These are phyloP conservation scores for Musa schizocarpa DNA, from an alignment of 176 grass and related monocot species.

Conservation along the genomic window DNA sequence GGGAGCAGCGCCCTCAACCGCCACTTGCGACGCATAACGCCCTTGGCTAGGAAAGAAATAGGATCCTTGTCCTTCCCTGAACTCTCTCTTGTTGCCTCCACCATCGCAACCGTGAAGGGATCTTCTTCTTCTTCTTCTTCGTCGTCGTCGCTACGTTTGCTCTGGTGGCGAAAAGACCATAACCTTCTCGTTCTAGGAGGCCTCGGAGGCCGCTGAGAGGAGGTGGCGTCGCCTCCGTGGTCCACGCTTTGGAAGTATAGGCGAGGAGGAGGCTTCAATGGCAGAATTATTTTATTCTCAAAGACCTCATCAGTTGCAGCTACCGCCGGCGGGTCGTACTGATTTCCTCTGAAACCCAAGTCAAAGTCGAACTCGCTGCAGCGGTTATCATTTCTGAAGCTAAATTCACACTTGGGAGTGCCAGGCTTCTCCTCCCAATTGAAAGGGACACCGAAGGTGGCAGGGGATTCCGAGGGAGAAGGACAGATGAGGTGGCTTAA, in stretches of 20 bases:
- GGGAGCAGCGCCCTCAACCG: slow-evolving; percentile 63
- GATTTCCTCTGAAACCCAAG: slow-evolving; percentile 59
- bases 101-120: slow-evolving; percentile 65
- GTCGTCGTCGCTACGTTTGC: neutral
- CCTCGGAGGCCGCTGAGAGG: slow-evolving; percentile 41
- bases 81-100: slow-evolving; percentile 37
- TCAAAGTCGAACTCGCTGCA: slow-evolving; percentile 8
- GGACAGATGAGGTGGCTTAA: slow-evolving; percentile 24
- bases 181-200: slow-evolving; percentile 32
- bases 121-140: slow-evolving; percentile 52
- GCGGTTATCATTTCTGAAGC: neutral
- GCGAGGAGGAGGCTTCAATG: slow-evolving; percentile 59
- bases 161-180: slow-evolving; percentile 43
- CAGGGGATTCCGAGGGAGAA: slow-evolving; percentile 26
- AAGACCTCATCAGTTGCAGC: slow-evolving; percentile 31
- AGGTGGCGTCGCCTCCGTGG: slow-evolving; percentile 42
- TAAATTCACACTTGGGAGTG: slow-evolving; percentile 38
- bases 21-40: slow-evolving; percentile 49
- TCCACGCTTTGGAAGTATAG: slow-evolving; percentile 29
- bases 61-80: slow-evolving; percentile 22
- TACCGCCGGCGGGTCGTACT: slow-evolving; percentile 15
- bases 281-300: slow-evolving; percentile 55
- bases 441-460: slow-evolving; percentile 51
- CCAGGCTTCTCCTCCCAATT: slow-evolving; percentile 79
- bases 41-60: neutral